Evolutionary conservation across 805 yeast species (phyloP).

Genomic region (Blastobotrys mokoenaii): DNA sequence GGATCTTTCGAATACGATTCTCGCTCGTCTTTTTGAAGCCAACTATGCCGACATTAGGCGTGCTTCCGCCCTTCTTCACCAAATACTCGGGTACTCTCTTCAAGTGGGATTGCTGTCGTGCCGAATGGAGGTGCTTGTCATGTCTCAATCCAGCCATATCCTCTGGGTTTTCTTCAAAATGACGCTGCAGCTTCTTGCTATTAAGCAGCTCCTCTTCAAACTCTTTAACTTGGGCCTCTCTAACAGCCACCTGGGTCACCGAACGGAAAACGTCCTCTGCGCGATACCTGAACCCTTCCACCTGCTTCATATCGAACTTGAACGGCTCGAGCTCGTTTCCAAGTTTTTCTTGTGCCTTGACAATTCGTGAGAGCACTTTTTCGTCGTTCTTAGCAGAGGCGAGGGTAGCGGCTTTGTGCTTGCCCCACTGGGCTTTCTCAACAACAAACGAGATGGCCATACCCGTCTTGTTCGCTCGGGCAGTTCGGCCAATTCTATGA

Average conservation of each 20-base stretch:
- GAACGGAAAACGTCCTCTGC: slow-evolving; percentile 96
- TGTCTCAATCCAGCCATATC: slow-evolving; percentile 85
- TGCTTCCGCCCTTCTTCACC: slow-evolving; percentile 51
- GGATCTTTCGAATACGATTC: slow-evolving; percentile 20
- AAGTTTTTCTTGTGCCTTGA: slow-evolving; percentile 59
- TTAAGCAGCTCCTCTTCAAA: slow-evolving; percentile 78
- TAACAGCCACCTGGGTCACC: slow-evolving; percentile 77
- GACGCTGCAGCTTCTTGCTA: slow-evolving; percentile 84
- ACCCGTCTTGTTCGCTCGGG: slow-evolving; percentile 94
- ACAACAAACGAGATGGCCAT: slow-evolving; percentile 91
- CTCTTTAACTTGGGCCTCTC: slow-evolving; percentile 91
- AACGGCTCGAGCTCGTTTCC: slow-evolving; percentile 47
- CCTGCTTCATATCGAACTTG: slow-evolving; percentile 82
- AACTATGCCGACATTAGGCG: slow-evolving; percentile 16
- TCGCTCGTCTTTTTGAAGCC: slow-evolving; percentile 18
- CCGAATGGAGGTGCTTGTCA: slow-evolving; percentile 78
- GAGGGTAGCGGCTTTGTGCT: slow-evolving; percentile 73
- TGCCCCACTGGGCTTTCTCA: slow-evolving; percentile 74
- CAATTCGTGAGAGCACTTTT: slow-evolving; percentile 67
- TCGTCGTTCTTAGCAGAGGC: slow-evolving; percentile 75
- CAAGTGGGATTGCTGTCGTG: slow-evolving; percentile 75
- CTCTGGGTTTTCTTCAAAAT: slow-evolving; percentile 95
- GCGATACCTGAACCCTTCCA: slow-evolving; percentile 93
- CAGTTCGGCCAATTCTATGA: slow-evolving; percentile 95
- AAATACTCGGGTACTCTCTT: slow-evolving; percentile 89